Evolutionary conservation across 192 early-diverging fungal genomes (phyloP), one percentile per base, ranked within the genome.

Genomic region (Dissophora ornata): DNA sequence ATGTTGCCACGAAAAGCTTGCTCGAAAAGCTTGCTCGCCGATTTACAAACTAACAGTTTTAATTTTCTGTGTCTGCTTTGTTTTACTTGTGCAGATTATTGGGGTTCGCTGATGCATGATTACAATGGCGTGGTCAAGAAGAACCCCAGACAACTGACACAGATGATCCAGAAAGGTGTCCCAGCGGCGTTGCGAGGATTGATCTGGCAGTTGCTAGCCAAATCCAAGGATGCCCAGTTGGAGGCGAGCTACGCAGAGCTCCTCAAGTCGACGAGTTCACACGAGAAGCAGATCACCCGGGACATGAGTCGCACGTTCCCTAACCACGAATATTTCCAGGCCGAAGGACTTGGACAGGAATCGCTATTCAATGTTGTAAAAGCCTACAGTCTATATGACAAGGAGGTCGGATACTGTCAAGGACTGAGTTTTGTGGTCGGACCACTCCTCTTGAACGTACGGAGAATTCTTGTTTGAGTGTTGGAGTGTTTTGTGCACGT

Each of bases 391-490:
- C 59, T 97, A 24, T 97, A 93, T 64, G 98, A 99, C 74, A 61
- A 79, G 2, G 96, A 98, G 54, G 90, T 98, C 42, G 98, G 98
- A 12, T 99, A 99, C 82, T 98, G 96, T 80, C 98, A 98, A 81
- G 97, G 97, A n/a, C 84, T 99, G 32, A 87, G 94, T 15, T 98
- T 97, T 82, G 86, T 99, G 24, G 94, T 94, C 19, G 97, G 93
- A 1, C 92, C 96, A n/a, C 61, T 99, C 62, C 83, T 99, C 38
- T 70, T 97, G 44, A 94, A 97, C 78, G 94, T 94, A 88, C 80
- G 83, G 36, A 6, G 36, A 38, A 9, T 38, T 38, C 36, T 38
- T 38, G 6, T 38, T 38, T 38, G 36, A n/a, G n/a, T 38, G 7
- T 38, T 38, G 6, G 36, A 9, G 36, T 38, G 36, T 38, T 38